These are phyloP conservation scores for Coemansia sp. DNA, from an alignment of 192 early-diverging fungal species.

Conservation along the genomic window DNA sequence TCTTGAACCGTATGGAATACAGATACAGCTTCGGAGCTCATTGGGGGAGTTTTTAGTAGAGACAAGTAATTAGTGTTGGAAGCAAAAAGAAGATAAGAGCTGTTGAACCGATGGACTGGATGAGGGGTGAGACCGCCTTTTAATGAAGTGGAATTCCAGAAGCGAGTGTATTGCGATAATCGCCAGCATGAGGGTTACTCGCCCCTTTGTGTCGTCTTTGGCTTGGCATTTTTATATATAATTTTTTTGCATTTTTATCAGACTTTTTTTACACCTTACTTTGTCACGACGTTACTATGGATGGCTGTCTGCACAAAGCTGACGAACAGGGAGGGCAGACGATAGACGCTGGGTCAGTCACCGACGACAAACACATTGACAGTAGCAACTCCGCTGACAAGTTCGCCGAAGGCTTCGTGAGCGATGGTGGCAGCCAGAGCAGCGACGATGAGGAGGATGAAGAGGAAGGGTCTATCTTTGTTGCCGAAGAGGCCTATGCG, in stretches of 20 bases:
- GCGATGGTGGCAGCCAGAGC: neutral
- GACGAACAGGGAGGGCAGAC: neutral
- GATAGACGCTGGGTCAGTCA: neutral
- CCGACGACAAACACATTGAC: neutral
- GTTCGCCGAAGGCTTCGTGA: neutral
- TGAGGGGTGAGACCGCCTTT: neutral
- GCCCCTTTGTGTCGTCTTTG: neutral
- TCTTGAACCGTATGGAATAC: slow-evolving; percentile 77
- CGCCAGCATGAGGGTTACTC: neutral
- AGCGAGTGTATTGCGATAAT: neutral
- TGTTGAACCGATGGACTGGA: neutral
- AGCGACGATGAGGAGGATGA: slow-evolving; percentile 5
- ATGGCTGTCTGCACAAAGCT: neutral
- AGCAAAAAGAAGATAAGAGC: neutral
- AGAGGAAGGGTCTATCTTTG: slow-evolving; percentile 27
- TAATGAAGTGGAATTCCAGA: neutral
- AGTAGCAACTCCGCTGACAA: neutral
- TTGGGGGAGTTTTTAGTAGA: neutral
- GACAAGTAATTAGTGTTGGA: neutral
- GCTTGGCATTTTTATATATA: neutral
- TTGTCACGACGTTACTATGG: slow-evolving; percentile 8
- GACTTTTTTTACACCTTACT: neutral
- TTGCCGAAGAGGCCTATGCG: slow-evolving; percentile 27
- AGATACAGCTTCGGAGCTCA: neutral
- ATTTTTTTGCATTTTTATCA: neutral